phyloP scores from a whole-genome alignment of 768 basidiomycete species.

The Vishniacozyma victoriae region DNA sequence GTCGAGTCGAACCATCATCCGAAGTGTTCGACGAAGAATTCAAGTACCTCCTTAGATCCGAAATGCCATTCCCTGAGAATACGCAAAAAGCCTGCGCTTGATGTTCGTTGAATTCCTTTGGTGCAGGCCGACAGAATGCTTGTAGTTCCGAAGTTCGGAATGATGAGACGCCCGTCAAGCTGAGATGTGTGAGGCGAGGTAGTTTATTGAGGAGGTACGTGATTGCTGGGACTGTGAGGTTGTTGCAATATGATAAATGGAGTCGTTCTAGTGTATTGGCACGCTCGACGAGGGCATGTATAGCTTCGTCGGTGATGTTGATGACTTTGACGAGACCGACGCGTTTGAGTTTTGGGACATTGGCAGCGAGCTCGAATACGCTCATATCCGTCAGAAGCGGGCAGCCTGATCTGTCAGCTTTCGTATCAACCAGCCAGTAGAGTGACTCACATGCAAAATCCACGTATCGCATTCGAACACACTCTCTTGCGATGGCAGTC shows the following conservation, averaged over 20 bases:
- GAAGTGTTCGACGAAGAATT: constrained; percentile 20
- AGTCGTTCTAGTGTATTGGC: constrained; percentile 86
- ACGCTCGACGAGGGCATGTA: constrained; percentile 78
- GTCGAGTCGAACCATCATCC: constrained; percentile 21
- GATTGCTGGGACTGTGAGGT: constrained; percentile 83
- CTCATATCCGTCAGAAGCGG: constrained; percentile 82
- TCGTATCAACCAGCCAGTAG: background rate
- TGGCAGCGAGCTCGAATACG: constrained; percentile 77
- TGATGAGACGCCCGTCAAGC: constrained; percentile 90
- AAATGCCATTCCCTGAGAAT: constrained; percentile 86
- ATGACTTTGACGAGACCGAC: constrained; percentile 87
- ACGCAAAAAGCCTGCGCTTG: constrained; percentile 92
- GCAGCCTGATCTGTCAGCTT: constrained; percentile 59
- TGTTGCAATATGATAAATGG: constrained; percentile 94
- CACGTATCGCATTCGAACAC: constrained; percentile 85
- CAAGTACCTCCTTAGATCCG: constrained; percentile 71
- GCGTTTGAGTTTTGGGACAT: constrained; percentile 79
- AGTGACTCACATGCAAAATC: constrained; percentile 60
- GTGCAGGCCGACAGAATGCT: constrained; percentile 80
- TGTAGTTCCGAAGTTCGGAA: constrained; percentile 82
- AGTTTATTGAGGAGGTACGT: constrained; percentile 83
- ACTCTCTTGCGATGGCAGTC: constrained; percentile 70
- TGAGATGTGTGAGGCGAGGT: constrained; percentile 87
- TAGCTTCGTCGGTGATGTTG: constrained; percentile 88
- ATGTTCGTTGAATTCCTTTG: constrained; percentile 86